Evolutionary conservation across 2,329 filamentous ascomycete species (phyloP), one percentile per base, ranked within the genome.

Genomic region (Cercospora citrullina): DNA sequence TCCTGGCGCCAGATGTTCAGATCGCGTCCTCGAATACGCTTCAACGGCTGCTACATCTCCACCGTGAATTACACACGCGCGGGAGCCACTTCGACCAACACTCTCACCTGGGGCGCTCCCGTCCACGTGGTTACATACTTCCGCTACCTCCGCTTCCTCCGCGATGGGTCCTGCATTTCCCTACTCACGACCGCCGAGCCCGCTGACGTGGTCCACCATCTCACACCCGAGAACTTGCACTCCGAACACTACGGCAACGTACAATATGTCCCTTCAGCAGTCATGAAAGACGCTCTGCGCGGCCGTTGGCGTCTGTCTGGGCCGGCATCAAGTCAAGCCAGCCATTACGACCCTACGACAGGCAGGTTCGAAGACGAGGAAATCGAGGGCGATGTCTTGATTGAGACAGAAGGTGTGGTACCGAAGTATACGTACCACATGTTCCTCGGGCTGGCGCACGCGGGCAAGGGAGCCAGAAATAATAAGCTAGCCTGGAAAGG

Each of bases 121-220:
- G 90, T 98, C 39, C 93, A 96, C 78, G 96, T 98, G 67, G 93
- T 99, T 60, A 99, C 95, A 0, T 99, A 98, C 81, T 99, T 96
- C 82, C 92, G 95, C 67, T 99, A 98, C 80, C 87, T 99, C 3
- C 91, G 95, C 63, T 95, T 99, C 82, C 95, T 95, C 82, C 91
- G 93, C 26, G 92, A 98, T 79, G 95, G 95, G 30, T 90, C 91
- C 1, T 88, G 87, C 71, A 89, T 98, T 68, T 92, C 89, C 64
- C 85, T 99, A 1, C 85, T 96, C 39, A 92, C 91, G 0, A 96
- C 92, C 0, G 81, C 87, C 5, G 92, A 97, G 77, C 95, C 95
- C 0, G 81, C 86, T n/a, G 92, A 96, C 18, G 91, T 98, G 12
- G 92, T 99, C 0, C 92, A 93, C 65, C 87, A 94, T 75, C 84